Evolutionary conservation across 768 basidiomycete species (phyloP).

Genomic region (Gautieria morchelliformis): DNA sequence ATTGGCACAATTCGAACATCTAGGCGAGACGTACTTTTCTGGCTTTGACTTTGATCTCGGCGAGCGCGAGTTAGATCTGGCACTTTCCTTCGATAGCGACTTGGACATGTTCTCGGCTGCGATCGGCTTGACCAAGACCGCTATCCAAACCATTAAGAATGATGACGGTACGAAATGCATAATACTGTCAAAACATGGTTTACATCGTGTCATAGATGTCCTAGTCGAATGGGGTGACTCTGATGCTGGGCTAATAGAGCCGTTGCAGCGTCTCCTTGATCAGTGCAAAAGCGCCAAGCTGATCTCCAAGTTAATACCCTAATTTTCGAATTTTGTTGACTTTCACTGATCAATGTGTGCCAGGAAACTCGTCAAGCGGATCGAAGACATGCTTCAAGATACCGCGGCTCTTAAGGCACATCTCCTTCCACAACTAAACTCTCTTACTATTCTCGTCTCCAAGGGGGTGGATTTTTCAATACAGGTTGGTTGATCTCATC

Average conservation of each 20-base stretch:
- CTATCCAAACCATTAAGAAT: slow-evolving; percentile 56
- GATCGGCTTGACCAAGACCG: slow-evolving; percentile 82
- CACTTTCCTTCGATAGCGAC: slow-evolving; percentile 78
- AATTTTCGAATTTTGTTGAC: not conserved
- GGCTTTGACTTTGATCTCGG: slow-evolving; percentile 80
- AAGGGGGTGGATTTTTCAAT: slow-evolving; percentile 89
- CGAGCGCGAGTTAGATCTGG: slow-evolving; percentile 81
- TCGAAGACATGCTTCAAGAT: slow-evolving; percentile 71
- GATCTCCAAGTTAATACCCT: slow-evolving; percentile 54
- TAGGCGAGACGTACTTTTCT: slow-evolving; percentile 79
- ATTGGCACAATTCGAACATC: slow-evolving; percentile 87
- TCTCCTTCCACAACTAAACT: slow-evolving; percentile 64
- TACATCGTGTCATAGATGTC: slow-evolving; percentile 42
- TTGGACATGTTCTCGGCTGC: slow-evolving; percentile 91
- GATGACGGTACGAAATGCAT: slow-evolving; percentile 53
- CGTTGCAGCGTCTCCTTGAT: slow-evolving; percentile 74
- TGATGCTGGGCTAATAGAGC: slow-evolving; percentile 70
- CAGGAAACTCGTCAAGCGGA: slow-evolving; percentile 80
- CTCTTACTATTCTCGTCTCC: slow-evolving; percentile 60
- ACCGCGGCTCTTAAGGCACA: slow-evolving; percentile 63
- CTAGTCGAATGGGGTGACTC: slow-evolving; percentile 64
- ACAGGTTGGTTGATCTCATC: slow-evolving; percentile 40
- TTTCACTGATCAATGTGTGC: not conserved
- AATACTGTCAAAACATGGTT: not conserved
- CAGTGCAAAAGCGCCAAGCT: slow-evolving; percentile 74